Evolutionary conservation across 2,329 filamentous ascomycete genomes (phyloP), one percentile per base, ranked within the genome.

Genomic region (Ophiostoma populinum): DNA sequence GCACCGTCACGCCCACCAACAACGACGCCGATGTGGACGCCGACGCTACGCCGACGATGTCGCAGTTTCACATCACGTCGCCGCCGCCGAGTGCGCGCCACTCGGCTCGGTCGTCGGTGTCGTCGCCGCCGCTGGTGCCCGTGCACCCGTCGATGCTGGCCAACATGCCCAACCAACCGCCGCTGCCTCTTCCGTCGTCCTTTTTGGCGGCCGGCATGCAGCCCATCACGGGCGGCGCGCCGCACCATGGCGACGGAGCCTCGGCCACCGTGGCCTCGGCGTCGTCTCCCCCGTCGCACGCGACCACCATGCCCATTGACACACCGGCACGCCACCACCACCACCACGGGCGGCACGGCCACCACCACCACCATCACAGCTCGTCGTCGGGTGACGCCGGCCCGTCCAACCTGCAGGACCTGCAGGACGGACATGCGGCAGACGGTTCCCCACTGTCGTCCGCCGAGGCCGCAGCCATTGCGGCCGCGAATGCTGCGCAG

Each of bases 51-150:
- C 70, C 75, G 19, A 70, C 73, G 15, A 63, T 54, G 35, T 63
- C 68, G 34, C 66, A 68, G 41, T 72, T 74, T 37, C 67, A 45
- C 75, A 11, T 80, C 47, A 78, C 73, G 39, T 80, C 80, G 20
- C 76, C 80, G 5, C 24, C 27, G 1, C 70, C 78, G 2, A 76
- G 81, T 44, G 67, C 33, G 21, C 25, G 26, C 15, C 26, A 36
- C 26, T 35, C 32, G n/a, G 22, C 32, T 11, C 35, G 32, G 20
- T 37, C 32, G 5, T 35, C 32, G 6, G 24, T 40, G 17, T 37
- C 35, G 5, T 40, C 38, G 10, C 38, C 38, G 5, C 32, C 28
- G 7, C 32, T 36, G 16, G 7, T 33, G 15, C 27, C 35, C 7
- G 24, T 11, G 15, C 35, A 31, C 12, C 17, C 36, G 21, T 34